Evolutionary conservation across 345 rosid genomes (phyloP), one percentile per base, ranked within the genome.

Genomic region (Eutrema heterophyllum): DNA sequence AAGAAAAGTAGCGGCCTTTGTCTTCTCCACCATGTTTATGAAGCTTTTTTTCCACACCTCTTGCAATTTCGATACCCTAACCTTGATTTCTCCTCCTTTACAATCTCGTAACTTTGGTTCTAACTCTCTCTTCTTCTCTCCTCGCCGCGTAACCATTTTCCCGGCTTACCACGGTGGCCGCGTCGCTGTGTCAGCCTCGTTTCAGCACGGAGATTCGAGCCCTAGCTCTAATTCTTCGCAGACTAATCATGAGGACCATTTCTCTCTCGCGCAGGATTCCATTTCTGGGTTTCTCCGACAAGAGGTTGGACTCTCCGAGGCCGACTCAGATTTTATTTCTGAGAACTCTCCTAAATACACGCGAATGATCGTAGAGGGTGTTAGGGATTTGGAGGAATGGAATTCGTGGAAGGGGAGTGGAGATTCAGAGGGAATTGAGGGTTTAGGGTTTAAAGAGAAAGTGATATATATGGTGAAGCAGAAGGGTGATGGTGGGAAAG

Each of bases 371-470:
- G 64, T 82, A 8, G 91, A 88, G 3, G 73, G 86, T 49, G 90
- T 89, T 9, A 73, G 68, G 74, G 98, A 94, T 38, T 76, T 94
- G 82, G 96, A 94, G 32, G 96, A 89, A 64, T 86, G 88, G 90
- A 80, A 70, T 70, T 71, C 86, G 8, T 85, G 86, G 87, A 81
- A 76, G 16, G 79, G 72, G 52, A 78, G 9, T 12, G 68, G 39
- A 12, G 76, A 75, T 12, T 15, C 35, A 13, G 79, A 73, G 32
- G 80, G 48, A 16, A 68, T 14, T n/a, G 68, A 33, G 9, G 81
- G 74, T 52, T 71, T 67, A 48, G 79, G 71, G 79, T 94, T 89
- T 70, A 83, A 82, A 81, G 91, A 89, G 78, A 94, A 86, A 79
- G 85, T 91, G 54, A 40, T 86, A 33, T 78, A 54, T 51, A 78